phyloP scores from a whole-genome alignment of 2,329 filamentous ascomycete genomes.

The Diaporthe nobilis region DNA sequence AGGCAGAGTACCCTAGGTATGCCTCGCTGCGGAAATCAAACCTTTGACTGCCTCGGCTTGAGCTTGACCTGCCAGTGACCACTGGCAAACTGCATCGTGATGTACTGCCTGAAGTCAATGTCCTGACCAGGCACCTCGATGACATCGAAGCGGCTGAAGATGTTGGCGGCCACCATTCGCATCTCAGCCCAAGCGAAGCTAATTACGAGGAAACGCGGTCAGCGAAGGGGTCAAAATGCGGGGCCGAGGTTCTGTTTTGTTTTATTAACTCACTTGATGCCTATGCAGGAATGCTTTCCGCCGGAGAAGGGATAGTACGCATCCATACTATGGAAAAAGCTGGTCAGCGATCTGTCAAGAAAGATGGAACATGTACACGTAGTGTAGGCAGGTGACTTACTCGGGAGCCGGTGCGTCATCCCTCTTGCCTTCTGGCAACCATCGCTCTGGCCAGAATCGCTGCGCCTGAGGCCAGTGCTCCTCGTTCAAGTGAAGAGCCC shows the following conservation, averaged over 20 bases:
- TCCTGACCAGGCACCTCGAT: constrained; percentile 44
- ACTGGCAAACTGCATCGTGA: constrained; percentile 47
- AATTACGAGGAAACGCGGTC: neutral
- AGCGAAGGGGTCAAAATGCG: neutral
- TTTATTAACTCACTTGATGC: constrained; percentile 43
- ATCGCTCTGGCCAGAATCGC: constrained; percentile 77
- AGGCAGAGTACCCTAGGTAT: neutral
- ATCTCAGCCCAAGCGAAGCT: constrained; percentile 48
- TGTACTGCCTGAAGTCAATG: constrained; percentile 46
- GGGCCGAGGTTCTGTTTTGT: no score
- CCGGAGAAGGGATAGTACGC: constrained; percentile 39
- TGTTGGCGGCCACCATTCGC: constrained; percentile 45
- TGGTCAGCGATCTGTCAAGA: neutral
- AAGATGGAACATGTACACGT: neutral
- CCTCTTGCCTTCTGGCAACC: constrained; percentile 63
- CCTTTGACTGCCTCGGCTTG: constrained; percentile 11
- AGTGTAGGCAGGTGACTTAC: neutral
- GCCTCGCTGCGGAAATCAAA: neutral
- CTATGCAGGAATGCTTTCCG: constrained; percentile 47
- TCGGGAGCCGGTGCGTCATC: constrained; percentile 41
- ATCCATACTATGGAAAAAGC: constrained; percentile 3
- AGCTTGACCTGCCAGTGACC: constrained; percentile 47
- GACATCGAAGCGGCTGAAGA: constrained; percentile 46
- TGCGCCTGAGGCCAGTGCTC: constrained; percentile 78
- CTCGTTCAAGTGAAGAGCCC: constrained; percentile 78